Base-by-base conservation (phyloP, 352 stramenopile species). In the Elongisporangium anandrum region DNA sequence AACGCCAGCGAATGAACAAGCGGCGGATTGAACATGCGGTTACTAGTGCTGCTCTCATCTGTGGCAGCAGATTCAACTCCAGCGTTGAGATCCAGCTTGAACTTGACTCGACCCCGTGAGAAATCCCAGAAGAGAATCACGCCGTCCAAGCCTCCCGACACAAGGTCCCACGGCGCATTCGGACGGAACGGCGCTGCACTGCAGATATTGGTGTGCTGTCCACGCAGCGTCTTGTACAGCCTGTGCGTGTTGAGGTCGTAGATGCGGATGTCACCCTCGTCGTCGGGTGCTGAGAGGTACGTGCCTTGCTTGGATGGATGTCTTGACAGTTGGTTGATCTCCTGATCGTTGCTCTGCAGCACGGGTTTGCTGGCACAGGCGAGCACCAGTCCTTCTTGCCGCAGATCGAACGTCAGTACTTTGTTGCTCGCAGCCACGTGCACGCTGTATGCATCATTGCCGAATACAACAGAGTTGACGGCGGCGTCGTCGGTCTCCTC, bases 61-160 rank as follows among this genome's bases (percentile, higher is more conserved):
- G 34, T 45, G 10, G 34, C 34, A 45, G 34, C 34, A 45, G 34
- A 45, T 45, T 45, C 34, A 9, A 84, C 62, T 41, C 69, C 75
- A 22, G 69, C 64, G 56, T 89, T 86, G 38, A 92, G 69, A 57
- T 90, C 79, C 52, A 92, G 76, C 26, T 72, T 79, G 57, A 81
- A 86, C 65, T 86, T 88, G 38, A 90, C 69, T 51, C 77, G 69
- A 23, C 83, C 83, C 5, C 78, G 77, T 21, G 68, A 85, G 63
- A 92, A 84, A 55, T 92, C 83, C 83, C 83, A 92, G 66, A 90
- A 92, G 47, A 84, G 61, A 23, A 92, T 57, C 24, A 83, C 52
- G 41, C 83, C 80, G 53, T 92, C 83, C 64, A 90, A 77, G 19
- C 80, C 83, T 13, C 80, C 78, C 2, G 83, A 89, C 21, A 90